Base-by-base conservation (phyloP, 2,329 filamentous ascomycete species). In the Venturia nashicola region DNA sequence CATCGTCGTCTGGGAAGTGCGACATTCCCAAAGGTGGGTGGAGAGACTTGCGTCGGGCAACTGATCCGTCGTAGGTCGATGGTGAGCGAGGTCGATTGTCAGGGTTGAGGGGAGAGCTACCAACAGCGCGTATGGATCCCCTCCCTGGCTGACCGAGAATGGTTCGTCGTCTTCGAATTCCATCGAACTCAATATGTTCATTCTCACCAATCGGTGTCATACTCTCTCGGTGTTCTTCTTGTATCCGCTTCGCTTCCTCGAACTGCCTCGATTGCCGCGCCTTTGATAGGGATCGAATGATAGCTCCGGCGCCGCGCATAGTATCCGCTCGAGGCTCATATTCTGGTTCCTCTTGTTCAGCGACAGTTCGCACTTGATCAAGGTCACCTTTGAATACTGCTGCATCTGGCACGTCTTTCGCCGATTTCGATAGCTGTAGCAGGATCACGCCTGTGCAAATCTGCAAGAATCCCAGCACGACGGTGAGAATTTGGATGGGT, bases 281-380 rank as follows among this genome's bases (percentile, higher is more conserved):
- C 12, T 81, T 81, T 0, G 91, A 97, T 61, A 99, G 81, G 16
- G 89, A 85, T 67, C 94, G 86, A 62, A 99, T 82, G 65, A 99
- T 91, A 59, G 91, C 91, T 7, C 90, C 92, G 18, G 93, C 81
- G 66, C 93, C 94, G 68, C 94, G 90, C 71, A 99, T 95, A 11
- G 94, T 91, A 74, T 99, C 94, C 16, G 94, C 94, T 72, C 96
- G 95, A 62, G 94, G 94, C 70, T 99, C 94, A 16, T 89, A 88
- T 75, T 99, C 94, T n/a, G 92, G 89, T 73, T 97, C 91, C 73
- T 96, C 91, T 71, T 96, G 91, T 70, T 97, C 90, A 59, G 90
- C 93, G 67, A 97, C 94, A 39, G 93, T 96, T 40, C 94, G 90
- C 63, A 97, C 89, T 79, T 99, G 93, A 71, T 97, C 89, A 61